phyloP scores from a whole-genome alignment of 2,329 filamentous ascomycete genomes.

The Cladosporium phlei region DNA sequence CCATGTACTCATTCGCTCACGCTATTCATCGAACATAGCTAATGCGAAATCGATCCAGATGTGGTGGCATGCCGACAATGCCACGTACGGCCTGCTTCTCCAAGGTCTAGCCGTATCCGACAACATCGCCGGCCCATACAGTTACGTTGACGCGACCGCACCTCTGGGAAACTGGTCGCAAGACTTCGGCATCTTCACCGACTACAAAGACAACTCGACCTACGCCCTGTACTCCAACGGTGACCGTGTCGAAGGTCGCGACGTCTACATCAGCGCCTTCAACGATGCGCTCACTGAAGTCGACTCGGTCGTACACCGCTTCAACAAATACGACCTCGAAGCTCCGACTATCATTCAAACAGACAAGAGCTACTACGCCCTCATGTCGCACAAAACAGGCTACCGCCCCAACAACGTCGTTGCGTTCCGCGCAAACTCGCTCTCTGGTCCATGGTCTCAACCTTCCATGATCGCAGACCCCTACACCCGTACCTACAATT shows the following conservation, averaged over 20 bases:
- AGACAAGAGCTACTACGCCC: slow-evolving; percentile 54
- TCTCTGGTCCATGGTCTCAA: slow-evolving; percentile 57
- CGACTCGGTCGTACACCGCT: slow-evolving; percentile 50
- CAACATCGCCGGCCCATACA: slow-evolving; percentile 51
- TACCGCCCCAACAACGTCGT: slow-evolving; percentile 54
- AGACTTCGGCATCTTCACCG: slow-evolving; percentile 58
- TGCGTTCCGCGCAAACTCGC: slow-evolving; percentile 54
- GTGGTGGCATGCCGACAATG: slow-evolving; percentile 60
- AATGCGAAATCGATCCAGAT: too few species aligned
- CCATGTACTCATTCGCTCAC: too few species aligned
- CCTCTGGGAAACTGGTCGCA: slow-evolving; percentile 61
- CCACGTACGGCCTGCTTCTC: slow-evolving; percentile 51
- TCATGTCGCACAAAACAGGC: slow-evolving; percentile 61
- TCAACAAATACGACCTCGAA: slow-evolving; percentile 57
- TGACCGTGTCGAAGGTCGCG: slow-evolving; percentile 50
- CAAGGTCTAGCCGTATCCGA: slow-evolving; percentile 54
- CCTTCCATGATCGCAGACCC: slow-evolving; percentile 57
- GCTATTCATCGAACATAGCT: too few species aligned
- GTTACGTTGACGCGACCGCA: slow-evolving; percentile 49
- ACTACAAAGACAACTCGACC: slow-evolving; percentile 53
- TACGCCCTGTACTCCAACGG: slow-evolving; percentile 59
- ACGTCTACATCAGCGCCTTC: slow-evolving; percentile 54
- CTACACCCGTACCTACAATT: slow-evolving; percentile 55
- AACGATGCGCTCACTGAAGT: slow-evolving; percentile 50
- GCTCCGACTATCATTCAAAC: slow-evolving; percentile 58